A percentile compares a stretch with the other conserved stretches of the same genome.
Conservation (phyloP, 2,329 filamentous ascomycete species). For the Pseudogymnoascus pannorum region DNA sequence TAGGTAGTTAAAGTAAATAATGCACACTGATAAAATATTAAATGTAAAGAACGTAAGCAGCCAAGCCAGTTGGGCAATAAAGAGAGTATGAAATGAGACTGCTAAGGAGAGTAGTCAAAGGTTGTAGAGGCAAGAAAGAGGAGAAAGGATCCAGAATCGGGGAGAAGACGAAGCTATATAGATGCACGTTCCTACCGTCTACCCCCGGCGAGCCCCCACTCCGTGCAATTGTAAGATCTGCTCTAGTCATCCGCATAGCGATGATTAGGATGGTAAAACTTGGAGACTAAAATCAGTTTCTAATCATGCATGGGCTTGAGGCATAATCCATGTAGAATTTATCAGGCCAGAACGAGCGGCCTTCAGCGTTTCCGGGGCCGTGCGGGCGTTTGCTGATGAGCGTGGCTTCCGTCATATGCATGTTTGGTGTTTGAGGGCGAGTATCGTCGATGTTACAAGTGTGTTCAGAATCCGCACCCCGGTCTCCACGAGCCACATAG, state of each 20-base stretch:
- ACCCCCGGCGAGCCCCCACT: not conserved
- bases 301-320: constrained; percentile 6
- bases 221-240: not conserved
- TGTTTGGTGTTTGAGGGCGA: constrained; percentile 5
- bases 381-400: constrained; percentile 3
- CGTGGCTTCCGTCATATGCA: not conserved
- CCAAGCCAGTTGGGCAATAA: constrained; percentile 47
- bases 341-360: constrained; percentile 1
- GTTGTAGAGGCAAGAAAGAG: constrained; percentile 25
- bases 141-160: constrained; percentile 31
- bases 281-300: constrained; percentile 1
- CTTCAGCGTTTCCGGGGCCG: not conserved
- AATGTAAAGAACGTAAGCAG: constrained; percentile 43
- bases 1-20: constrained; percentile 24
- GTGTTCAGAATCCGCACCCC: constrained; percentile 2
- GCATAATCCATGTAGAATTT: constrained; percentile 1
- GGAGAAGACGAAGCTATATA: constrained; percentile 22
- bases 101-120: constrained; percentile 28
- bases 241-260: constrained; percentile 5
- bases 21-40: constrained; percentile 25
- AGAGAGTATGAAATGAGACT: constrained; percentile 35
- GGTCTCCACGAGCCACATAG: not conserved
- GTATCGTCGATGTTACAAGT: constrained; percentile 6
- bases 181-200: not conserved
- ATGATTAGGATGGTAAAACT: constrained; percentile 6